A percentile compares a stretch with the other conserved stretches of the same genome.
Evolutionary conservation across 148 eudicot species (phyloP).

Genomic region (Fagopyrum homotropicum): DNA sequence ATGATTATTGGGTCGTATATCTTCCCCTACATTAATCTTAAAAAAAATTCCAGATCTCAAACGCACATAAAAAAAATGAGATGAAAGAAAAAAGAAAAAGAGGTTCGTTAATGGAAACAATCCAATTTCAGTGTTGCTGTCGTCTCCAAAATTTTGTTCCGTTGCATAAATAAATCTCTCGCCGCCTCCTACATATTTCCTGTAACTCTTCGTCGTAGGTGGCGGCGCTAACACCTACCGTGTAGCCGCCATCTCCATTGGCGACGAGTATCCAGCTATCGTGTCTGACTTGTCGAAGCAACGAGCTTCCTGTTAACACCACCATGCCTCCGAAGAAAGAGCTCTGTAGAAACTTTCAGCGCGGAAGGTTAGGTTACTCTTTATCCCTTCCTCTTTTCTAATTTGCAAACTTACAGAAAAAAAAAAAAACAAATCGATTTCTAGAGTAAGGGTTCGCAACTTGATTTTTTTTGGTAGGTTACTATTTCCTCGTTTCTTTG

Average conservation of each 20-base stretch:
- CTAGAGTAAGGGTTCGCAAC: background rate
- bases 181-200: background rate
- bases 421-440: background rate
- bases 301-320: background rate
- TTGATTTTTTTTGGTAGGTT: background rate
- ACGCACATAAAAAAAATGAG: no score
- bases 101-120: background rate
- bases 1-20: no score
- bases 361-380: constrained; percentile 47
- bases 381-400: background rate
- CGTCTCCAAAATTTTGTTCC: background rate
- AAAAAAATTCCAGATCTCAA: no score
- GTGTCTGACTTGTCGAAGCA: background rate
- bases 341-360: constrained; percentile 67
- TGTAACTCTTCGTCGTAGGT: background rate
- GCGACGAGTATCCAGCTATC: background rate
- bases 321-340: constrained; percentile 54
- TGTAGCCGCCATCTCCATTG: background rate
- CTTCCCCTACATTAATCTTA: no score
- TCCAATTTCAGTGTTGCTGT: background rate
- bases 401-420: background rate
- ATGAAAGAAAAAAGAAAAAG: background rate
- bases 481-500: background rate
- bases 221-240: background rate
- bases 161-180: background rate